A percentile compares a stretch with the other conserved stretches of the same genome.
phyloP scores from a whole-genome alignment of 768 basidiomycete genomes.

The Lentinula aciculospora region DNA sequence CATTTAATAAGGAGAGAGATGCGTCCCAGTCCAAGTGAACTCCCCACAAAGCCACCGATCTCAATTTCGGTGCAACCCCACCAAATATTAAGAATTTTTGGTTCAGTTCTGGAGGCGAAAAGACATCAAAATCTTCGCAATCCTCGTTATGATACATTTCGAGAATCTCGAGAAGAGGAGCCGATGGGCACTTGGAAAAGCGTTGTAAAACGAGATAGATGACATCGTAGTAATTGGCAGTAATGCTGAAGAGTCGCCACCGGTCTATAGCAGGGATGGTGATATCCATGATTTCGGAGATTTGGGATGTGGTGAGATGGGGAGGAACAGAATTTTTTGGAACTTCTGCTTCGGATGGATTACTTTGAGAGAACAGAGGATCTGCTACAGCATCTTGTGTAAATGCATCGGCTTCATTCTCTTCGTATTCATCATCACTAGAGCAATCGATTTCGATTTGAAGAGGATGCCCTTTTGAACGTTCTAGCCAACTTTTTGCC shows the following conservation, averaged over 20 bases:
- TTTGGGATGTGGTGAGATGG: background rate
- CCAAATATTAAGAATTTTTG: conserved; percentile 45
- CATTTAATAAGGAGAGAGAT: conserved; percentile 34
- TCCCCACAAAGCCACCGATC: conserved; percentile 51
- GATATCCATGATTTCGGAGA: conserved; percentile 13
- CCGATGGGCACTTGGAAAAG: conserved; percentile 14
- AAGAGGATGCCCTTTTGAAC: conserved; percentile 23
- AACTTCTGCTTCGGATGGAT: background rate
- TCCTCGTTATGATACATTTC: conserved; percentile 55
- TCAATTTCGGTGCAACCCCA: conserved; percentile 48
- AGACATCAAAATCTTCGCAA: conserved; percentile 31
- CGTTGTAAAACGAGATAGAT: conserved; percentile 17
- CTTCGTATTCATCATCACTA: background rate
- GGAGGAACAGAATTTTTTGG: background rate
- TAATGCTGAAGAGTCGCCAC: conserved; percentile 21
- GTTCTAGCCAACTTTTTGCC: conserved; percentile 21
- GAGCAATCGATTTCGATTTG: conserved; percentile 19
- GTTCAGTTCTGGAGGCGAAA: conserved; percentile 34
- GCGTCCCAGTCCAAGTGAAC: conserved; percentile 66
- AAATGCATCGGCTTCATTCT: conserved; percentile 20
- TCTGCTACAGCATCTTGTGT: conserved; percentile 1
- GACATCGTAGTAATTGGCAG: conserved; percentile 18
- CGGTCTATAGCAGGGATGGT: conserved; percentile 17
- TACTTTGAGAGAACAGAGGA: background rate
- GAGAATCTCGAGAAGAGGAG: conserved; percentile 29